Base-by-base conservation (phyloP, 1,284 basidiomycete species). In the Trichosporon coremiiforme region DNA sequence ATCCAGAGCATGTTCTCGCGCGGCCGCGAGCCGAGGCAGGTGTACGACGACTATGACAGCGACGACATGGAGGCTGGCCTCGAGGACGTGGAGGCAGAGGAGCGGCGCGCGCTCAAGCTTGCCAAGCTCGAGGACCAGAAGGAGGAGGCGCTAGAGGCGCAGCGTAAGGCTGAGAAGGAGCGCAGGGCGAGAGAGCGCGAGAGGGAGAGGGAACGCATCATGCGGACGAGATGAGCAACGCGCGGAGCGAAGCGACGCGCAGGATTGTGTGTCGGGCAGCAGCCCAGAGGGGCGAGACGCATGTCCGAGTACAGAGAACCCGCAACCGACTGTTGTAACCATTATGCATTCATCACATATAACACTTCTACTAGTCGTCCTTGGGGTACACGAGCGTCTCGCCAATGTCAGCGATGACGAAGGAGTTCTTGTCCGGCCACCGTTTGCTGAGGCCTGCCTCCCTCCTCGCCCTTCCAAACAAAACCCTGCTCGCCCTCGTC, bases 1-100 rank as follows among this genome's bases (percentile, higher is more conserved):
- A 77, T 68, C 64, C 75, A 68, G 72, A 66, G 22, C 53, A 73
- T 66, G 69, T 77, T 66, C 65, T 62, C 10, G 38, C 66, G 67
- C 57, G 73, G 70, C 53, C 62, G 66, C 35, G 66, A 67, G 29
- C 70, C 75, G 12, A 60, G 69, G 41, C 62, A 41, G 15, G 75
- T 78, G 66, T 63, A 67, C 33, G 76, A 77, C 45, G 72, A 75
- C 22, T 73, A 71, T 17, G 74, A 72, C 66, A 75, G 69, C 33
- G 75, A 74, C 38, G 82, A 82, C 75, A 82, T 81, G 79, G 81
- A 82, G 70, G 81, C 81, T 22, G 79, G 79, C 2, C 66, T 82
- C 64, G 75, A 69, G 50, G 82, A 80, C 74, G 77, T 81, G 13
- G 80, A 80, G 67, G 70, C 66, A 53, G 79, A 82, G 72, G 79